These are phyloP conservation scores for Cytospora chrysosperma DNA, from an alignment of 2,329 filamentous ascomycete genomes.

Conservation along the genomic window DNA sequence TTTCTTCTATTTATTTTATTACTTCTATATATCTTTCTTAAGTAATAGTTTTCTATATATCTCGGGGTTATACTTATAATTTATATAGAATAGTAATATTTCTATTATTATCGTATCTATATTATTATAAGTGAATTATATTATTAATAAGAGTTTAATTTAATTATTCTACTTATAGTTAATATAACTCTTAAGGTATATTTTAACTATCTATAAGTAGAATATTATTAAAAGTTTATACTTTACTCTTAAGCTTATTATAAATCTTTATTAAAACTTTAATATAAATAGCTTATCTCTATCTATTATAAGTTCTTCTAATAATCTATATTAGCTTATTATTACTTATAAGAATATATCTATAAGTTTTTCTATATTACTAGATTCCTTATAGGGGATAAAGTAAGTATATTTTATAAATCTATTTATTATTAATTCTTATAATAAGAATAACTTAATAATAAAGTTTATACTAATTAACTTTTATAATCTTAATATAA, in stretches of 20 bases:
- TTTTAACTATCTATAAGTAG: not conserved
- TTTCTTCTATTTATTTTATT: not conserved
- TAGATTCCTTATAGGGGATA: not conserved
- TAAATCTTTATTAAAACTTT: not conserved
- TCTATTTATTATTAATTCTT: not conserved
- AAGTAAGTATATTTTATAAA: not conserved
- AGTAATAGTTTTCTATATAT: not conserved
- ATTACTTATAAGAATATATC: not conserved
- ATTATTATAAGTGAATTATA: not conserved
- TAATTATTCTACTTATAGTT: conserved; percentile 1
- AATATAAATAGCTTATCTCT: not conserved
- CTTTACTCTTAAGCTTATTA: not conserved
- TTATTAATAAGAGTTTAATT: not conserved
- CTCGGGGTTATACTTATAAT: not conserved
- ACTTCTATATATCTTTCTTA: not conserved
- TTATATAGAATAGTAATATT: not conserved
- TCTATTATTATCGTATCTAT: not conserved
- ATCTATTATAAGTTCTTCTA: not conserved
- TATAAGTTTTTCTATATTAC: not conserved
- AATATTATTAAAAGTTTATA: not conserved
- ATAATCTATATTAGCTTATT: not conserved
- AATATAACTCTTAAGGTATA: not conserved
- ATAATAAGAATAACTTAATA: not conserved
- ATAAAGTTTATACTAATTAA: conserved; percentile 2
- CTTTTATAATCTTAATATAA: not conserved